Conservation (phyloP, 345 rosid genomes). For the Euphorbia pulcherrima region DNA sequence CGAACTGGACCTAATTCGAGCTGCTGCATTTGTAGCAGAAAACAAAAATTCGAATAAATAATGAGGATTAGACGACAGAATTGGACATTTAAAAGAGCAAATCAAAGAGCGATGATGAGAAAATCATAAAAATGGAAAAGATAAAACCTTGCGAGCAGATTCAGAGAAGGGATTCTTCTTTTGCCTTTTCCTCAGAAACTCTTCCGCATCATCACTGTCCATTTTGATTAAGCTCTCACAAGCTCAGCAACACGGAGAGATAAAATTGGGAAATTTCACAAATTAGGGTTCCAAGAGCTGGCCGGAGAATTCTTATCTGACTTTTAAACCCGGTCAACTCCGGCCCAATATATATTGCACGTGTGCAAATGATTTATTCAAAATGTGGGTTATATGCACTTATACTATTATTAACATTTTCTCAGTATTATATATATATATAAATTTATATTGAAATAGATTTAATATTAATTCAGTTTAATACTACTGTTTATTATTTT, state of each 20-base stretch:
- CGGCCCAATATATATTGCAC: background rate
- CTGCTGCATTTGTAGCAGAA: background rate
- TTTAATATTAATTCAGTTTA: too few relatives aligned
- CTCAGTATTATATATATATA: too few relatives aligned
- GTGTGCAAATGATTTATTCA: background rate
- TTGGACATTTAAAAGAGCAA: background rate
- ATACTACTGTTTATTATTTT: too few relatives aligned
- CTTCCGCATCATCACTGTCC: constrained; percentile 39
- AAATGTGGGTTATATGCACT: too few relatives aligned
- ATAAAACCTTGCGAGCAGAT: constrained; percentile 22
- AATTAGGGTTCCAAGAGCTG: background rate
- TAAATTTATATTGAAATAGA: too few relatives aligned
- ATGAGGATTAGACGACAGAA: background rate
- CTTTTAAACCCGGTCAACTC: background rate
- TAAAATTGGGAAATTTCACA: background rate
- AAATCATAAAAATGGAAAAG: background rate
- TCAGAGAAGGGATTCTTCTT: constrained; percentile 23
- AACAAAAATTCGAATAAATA: background rate
- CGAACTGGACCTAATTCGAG: too few relatives aligned
- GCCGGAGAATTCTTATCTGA: background rate
- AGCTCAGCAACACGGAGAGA: background rate
- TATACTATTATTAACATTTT: too few relatives aligned
- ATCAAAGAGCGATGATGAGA: background rate
- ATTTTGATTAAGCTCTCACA: background rate
- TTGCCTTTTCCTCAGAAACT: constrained; percentile 31